Percentiles rank a stretch among this genome's conserved stretches.
Evolutionary conservation across 768 basidiomycete genomes (phyloP).

Genomic region (Rhodotorula graminis): DNA sequence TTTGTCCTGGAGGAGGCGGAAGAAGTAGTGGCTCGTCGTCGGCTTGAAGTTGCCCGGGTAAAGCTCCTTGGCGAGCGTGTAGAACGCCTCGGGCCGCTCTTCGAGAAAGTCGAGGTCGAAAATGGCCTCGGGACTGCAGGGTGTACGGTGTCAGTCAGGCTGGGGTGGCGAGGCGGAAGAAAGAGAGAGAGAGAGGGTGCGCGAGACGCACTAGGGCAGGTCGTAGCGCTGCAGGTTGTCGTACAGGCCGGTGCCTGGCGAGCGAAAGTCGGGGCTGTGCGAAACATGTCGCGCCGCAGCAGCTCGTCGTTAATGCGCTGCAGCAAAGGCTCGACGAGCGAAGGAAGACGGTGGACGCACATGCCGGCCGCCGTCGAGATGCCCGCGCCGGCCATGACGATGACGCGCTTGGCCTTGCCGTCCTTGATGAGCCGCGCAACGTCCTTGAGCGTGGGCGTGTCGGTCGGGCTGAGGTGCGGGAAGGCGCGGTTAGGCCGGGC

Average conservation of each 20-base stretch:
- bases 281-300: neutral
- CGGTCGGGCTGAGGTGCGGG: conserved; percentile 4
- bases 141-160: neutral
- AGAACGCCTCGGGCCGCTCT: conserved; percentile 53
- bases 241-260: conserved; percentile 67
- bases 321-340: neutral
- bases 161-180: too few species aligned
- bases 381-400: conserved; percentile 51
- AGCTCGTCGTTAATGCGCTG: too few species aligned
- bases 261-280: conserved; percentile 69
- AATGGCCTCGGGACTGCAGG: conserved; percentile 75
- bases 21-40: conserved; percentile 83
- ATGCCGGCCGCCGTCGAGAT: conserved; percentile 69
- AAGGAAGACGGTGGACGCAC: neutral
- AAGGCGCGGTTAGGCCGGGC: conserved; percentile 5
- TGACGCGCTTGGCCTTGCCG: conserved; percentile 33
- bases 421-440: conserved; percentile 38
- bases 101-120: conserved; percentile 82
- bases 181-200: neutral
- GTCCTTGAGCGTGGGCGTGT: conserved; percentile 25
- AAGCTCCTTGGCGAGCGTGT: conserved; percentile 84
- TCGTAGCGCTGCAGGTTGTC: conserved; percentile 46
- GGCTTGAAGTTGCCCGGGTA: conserved; percentile 78
- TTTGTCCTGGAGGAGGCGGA: conserved; percentile 70
- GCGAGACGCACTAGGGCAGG: neutral